Percentiles rank a stretch among this genome's conserved stretches.
Conservation (phyloP, 345 rosid genomes). For the Nasturtium officinale region DNA sequence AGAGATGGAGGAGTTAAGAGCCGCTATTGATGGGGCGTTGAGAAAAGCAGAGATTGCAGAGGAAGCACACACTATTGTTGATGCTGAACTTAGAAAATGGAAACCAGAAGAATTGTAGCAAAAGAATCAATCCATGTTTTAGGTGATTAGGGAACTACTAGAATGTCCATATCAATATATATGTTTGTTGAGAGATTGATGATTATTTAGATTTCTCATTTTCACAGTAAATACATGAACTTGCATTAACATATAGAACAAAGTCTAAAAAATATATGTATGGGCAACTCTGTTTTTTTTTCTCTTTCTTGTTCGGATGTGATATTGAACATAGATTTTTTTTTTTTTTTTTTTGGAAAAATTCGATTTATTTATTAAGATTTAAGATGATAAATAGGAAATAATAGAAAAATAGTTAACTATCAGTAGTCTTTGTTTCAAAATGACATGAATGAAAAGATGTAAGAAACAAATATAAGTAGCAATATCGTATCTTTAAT, state of each 20-base stretch:
- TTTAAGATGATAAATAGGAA: not conserved
- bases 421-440: not conserved
- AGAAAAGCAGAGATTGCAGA: conserved; percentile 71
- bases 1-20: conserved; percentile 61
- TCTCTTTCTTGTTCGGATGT: conserved; percentile 10
- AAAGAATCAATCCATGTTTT: conserved; percentile 6
- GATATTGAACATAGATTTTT: not conserved
- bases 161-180: conserved; percentile 27
- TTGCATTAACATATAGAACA: conserved; percentile 16
- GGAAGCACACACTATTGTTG: conserved; percentile 62
- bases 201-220: conserved; percentile 6
- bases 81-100: conserved; percentile 70
- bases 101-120: conserved; percentile 46
- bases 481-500: not conserved
- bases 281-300: conserved; percentile 8
- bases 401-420: not conserved
- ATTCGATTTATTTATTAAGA: not conserved
- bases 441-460: not conserved
- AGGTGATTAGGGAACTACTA: conserved; percentile 35
- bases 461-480: not conserved
- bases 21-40: conserved; percentile 65
- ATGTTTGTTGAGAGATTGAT: conserved; percentile 23
- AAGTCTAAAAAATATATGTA: not conserved
- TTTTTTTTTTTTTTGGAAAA: not conserved
- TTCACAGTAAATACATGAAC: conserved; percentile 16